Percentiles rank a stretch among this genome's conserved stretches.
phyloP scores from a whole-genome alignment of 176 grass and related monocot species.

The Guadua angustifolia region DNA sequence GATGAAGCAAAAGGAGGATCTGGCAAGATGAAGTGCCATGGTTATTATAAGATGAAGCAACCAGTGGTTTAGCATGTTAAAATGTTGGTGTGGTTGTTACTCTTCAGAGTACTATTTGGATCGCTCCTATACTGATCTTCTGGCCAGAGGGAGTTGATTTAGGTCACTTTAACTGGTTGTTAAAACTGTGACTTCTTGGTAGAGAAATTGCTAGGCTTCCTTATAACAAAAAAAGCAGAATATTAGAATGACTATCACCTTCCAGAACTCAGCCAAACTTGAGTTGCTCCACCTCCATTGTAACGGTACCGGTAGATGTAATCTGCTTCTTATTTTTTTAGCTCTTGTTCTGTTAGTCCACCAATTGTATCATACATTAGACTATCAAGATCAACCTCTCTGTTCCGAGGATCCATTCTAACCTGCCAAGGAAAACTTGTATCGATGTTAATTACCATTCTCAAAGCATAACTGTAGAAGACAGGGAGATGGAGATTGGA shows the following conservation, averaged over 20 bases:
- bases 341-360: constrained; percentile 86
- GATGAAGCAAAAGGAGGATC: constrained; percentile 12
- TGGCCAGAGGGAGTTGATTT: background rate
- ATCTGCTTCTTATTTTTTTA: constrained; percentile 90
- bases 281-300: constrained; percentile 90
- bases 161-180: background rate
- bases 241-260: constrained; percentile 63
- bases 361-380: constrained; percentile 69
- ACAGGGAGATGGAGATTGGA: background rate
- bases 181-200: constrained; percentile 34
- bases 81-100: background rate
- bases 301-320: constrained; percentile 97
- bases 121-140: background rate
- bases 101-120: background rate
- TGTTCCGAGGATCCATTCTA: constrained; percentile 98
- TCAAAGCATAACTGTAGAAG: constrained; percentile 24
- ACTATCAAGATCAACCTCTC: constrained; percentile 71
- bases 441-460: background rate
- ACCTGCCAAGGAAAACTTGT: constrained; percentile 58
- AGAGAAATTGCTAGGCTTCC: background rate
- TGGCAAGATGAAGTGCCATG: background rate
- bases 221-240: constrained; percentile 19
- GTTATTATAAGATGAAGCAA: constrained; percentile 15
- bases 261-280: constrained; percentile 99
- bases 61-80: background rate